phyloP scores from a whole-genome alignment of 2,329 filamentous ascomycete genomes.

The Botrytis cinerea region DNA sequence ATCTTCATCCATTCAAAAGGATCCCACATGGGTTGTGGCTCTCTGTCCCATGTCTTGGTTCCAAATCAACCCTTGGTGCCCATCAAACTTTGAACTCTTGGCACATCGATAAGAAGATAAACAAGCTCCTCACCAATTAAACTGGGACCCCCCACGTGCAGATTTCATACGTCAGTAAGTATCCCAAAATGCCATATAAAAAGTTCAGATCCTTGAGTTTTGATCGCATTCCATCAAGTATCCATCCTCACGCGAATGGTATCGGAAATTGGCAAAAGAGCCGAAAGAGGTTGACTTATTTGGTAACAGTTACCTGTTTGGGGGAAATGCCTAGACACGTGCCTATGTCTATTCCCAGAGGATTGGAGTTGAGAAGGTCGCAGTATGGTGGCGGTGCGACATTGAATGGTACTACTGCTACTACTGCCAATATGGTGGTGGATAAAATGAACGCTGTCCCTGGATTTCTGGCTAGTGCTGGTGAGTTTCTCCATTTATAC shows the following conservation, averaged over 20 bases:
- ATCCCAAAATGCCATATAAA: slow-evolving; percentile 16
- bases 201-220: slow-evolving; percentile 2
- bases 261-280: slow-evolving; percentile 1
- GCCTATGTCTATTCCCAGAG: slow-evolving; percentile 15
- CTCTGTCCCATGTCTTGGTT: neutral
- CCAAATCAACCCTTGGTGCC: neutral
- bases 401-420: slow-evolving; percentile 7
- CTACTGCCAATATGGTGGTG: slow-evolving; percentile 43
- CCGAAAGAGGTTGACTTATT: neutral
- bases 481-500: slow-evolving; percentile 47
- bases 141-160: slow-evolving; percentile 17
- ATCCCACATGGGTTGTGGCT: neutral
- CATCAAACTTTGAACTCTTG: slow-evolving; percentile 15
- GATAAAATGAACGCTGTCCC: slow-evolving; percentile 58
- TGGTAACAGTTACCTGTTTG: slow-evolving; percentile 2
- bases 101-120: slow-evolving; percentile 22
- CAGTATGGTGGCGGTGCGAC: slow-evolving; percentile 41
- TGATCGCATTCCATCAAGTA: neutral
- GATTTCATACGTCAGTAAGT: slow-evolving; percentile 12
- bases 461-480: slow-evolving; percentile 60
- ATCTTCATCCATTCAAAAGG: slow-evolving; percentile 9
- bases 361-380: slow-evolving; percentile 16
- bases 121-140: slow-evolving; percentile 9
- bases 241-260: slow-evolving; percentile 1
- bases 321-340: slow-evolving; percentile 23